A percentile compares a stretch with the other conserved stretches of the same genome.
Conservation (phyloP, 257 asterid genomes). For the Schizonepeta tenuifolia region DNA sequence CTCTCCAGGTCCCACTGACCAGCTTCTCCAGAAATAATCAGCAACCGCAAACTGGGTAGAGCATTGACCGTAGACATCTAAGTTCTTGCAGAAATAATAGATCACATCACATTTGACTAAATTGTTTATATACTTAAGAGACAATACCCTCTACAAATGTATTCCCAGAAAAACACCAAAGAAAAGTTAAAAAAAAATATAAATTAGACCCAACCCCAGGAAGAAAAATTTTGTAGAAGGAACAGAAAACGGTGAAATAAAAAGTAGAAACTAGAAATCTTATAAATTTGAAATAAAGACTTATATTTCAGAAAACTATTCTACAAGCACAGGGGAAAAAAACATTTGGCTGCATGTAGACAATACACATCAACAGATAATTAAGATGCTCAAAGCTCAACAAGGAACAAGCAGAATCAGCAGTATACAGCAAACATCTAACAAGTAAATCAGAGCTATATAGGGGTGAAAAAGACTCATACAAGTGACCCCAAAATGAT, state of each 20-base stretch:
- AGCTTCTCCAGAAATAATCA: constrained; percentile 53
- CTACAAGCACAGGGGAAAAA: constrained; percentile 3
- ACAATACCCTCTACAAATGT: constrained; percentile 28
- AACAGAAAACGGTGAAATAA: constrained; percentile 5
- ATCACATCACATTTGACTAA: constrained; percentile 38
- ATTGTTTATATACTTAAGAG: constrained; percentile 31
- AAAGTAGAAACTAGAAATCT: constrained; percentile 11
- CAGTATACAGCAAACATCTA: constrained; percentile 23
- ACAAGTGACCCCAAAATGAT: constrained; percentile 99
- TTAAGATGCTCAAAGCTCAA: constrained; percentile 34
- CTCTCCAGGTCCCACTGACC: constrained; percentile 54
- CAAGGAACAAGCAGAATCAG: constrained; percentile 31
- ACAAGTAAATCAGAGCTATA: constrained; percentile 36
- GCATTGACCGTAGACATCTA: constrained; percentile 56
- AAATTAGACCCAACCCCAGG: constrained; percentile 13
- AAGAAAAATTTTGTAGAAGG: constrained; percentile 24
- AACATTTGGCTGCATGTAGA: constrained; percentile 27
- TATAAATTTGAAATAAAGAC: constrained; percentile 21
- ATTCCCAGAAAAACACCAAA: background rate
- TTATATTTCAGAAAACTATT: constrained; percentile 16
- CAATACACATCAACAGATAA: constrained; percentile 25
- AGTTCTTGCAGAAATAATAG: constrained; percentile 47
- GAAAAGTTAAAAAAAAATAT: constrained; percentile 29
- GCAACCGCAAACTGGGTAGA: constrained; percentile 61
- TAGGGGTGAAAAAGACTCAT: constrained; percentile 50